phyloP scores from a whole-genome alignment of 106 monocot species.

The Triglochin maritima region DNA sequence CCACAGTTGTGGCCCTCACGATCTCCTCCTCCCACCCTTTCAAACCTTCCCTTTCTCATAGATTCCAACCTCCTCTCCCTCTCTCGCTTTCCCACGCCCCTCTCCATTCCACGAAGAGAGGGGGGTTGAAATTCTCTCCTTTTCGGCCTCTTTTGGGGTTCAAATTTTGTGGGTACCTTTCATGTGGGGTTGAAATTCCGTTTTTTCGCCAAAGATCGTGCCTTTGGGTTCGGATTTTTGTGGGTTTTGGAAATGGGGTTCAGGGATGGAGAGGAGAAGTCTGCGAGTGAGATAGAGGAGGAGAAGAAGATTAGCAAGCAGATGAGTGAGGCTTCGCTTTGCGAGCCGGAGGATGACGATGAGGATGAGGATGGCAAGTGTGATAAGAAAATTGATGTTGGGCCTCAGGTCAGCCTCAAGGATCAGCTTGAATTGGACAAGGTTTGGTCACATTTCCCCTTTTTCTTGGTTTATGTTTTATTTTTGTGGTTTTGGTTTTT shows the following conservation, averaged over 20 bases:
- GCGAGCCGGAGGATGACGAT: constrained; percentile 33
- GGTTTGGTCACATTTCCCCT: constrained; percentile 20
- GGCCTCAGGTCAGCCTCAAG: constrained; percentile 68
- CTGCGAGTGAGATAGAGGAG: not conserved
- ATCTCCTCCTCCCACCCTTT: not conserved
- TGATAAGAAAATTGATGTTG: constrained; percentile 40
- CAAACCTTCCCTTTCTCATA: not conserved
- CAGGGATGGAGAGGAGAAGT: constrained; percentile 20
- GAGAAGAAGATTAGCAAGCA: constrained; percentile 15
- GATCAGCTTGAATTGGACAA: constrained; percentile 78
- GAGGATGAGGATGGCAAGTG: constrained; percentile 49
- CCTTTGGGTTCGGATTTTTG: not conserved
- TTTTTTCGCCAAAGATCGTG: not conserved
- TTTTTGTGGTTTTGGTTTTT: not conserved
- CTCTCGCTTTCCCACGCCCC: not conserved
- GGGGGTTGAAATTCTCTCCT: not conserved
- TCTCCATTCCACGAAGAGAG: not conserved
- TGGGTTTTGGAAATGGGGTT: constrained; percentile 33
- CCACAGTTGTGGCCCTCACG: constrained; percentile 4
- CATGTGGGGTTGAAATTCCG: not conserved
- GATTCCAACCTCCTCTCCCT: not conserved
- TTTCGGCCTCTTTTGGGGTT: not conserved
- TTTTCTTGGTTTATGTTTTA: not conserved
- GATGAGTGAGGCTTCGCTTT: constrained; percentile 40
- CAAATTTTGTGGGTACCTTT: not conserved